These are phyloP conservation scores for Chaetothyriales sp. DNA, from an alignment of 2,329 filamentous ascomycete genomes.

Conservation along the genomic window DNA sequence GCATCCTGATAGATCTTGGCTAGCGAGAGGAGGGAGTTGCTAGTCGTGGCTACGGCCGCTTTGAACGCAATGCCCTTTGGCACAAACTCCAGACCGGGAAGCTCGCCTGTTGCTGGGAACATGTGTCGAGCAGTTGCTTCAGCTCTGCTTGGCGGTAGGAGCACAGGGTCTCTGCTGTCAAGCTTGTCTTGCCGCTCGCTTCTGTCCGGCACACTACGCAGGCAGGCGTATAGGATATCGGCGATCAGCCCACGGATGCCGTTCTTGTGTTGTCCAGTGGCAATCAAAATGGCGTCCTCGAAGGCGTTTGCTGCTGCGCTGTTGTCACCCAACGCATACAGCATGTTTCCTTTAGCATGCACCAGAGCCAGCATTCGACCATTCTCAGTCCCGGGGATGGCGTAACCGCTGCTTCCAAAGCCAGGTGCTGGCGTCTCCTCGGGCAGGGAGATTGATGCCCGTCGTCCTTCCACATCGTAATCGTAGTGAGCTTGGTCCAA, in stretches of 20 bases:
- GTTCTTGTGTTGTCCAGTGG: conserved; percentile 55
- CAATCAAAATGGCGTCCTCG: conserved; percentile 86
- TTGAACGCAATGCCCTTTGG: conserved; percentile 57
- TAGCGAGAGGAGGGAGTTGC: conserved; percentile 83
- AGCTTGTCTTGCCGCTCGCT: conserved; percentile 23
- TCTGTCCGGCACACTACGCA: conserved; percentile 8
- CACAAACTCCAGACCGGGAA: conserved; percentile 67
- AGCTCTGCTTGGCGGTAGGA: conserved; percentile 72
- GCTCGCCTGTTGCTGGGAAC: conserved; percentile 59
- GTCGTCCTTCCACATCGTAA: conserved; percentile 32
- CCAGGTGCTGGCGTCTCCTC: conserved; percentile 27
- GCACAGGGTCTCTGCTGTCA: conserved; percentile 45
- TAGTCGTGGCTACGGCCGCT: conserved; percentile 80
- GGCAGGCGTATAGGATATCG: conserved; percentile 53
- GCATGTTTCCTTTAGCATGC: conserved; percentile 96
- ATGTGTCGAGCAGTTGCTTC: conserved; percentile 70
- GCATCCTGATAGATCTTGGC: conserved; percentile 98
- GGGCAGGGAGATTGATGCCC: conserved; percentile 1
- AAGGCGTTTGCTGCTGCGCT: conserved; percentile 72
- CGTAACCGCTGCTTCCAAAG: conserved; percentile 71
- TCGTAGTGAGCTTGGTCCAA: conserved; percentile 47
- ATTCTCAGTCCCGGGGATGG: conserved; percentile 73
- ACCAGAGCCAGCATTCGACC: conserved; percentile 85
- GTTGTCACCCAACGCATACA: conserved; percentile 79
- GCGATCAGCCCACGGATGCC: conserved; percentile 68